Conservation (phyloP, 1,284 basidiomycete genomes). For the Apiotrichum domesticum region DNA sequence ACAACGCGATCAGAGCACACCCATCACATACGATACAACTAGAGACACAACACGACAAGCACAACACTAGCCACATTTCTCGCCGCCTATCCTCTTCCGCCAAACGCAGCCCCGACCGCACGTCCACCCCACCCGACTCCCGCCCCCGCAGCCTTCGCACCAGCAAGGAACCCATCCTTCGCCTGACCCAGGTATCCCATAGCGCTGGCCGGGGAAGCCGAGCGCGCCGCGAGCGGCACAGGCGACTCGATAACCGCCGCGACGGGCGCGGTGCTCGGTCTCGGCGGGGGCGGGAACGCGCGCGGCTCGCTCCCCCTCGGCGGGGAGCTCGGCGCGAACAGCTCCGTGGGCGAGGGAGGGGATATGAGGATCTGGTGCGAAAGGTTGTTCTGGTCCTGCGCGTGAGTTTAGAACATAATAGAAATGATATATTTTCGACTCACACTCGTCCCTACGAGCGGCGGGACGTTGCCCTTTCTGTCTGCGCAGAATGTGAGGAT, state of each 20-base stretch:
- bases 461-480: constrained; percentile 34
- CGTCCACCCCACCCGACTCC: constrained; percentile 23
- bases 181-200: constrained; percentile 43
- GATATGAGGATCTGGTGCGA: constrained; percentile 39
- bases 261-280: constrained; percentile 6
- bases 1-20: no score
- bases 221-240: constrained; percentile 3
- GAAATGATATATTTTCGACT: constrained; percentile 2
- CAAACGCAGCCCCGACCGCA: constrained; percentile 14
- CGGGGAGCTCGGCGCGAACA: constrained; percentile 36
- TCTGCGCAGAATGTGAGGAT: constrained; percentile 36
- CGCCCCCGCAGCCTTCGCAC: constrained; percentile 26
- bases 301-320: constrained; percentile 17
- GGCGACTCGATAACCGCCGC: constrained; percentile 5
- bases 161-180: constrained; percentile 37
- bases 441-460: constrained; percentile 24
- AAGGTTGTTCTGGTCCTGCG: constrained; percentile 28
- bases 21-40: no score
- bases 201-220: constrained; percentile 1
- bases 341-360: constrained; percentile 35
- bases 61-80: no score
- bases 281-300: constrained; percentile 24
- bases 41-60: no score
- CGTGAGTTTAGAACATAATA: constrained; percentile 1
- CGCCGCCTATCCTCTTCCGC: constrained; percentile 2